A percentile compares a stretch with the other conserved stretches of the same genome.
Evolutionary conservation across 2,329 filamentous ascomycete species (phyloP).

Genomic region (Hypoxylon sp.): DNA sequence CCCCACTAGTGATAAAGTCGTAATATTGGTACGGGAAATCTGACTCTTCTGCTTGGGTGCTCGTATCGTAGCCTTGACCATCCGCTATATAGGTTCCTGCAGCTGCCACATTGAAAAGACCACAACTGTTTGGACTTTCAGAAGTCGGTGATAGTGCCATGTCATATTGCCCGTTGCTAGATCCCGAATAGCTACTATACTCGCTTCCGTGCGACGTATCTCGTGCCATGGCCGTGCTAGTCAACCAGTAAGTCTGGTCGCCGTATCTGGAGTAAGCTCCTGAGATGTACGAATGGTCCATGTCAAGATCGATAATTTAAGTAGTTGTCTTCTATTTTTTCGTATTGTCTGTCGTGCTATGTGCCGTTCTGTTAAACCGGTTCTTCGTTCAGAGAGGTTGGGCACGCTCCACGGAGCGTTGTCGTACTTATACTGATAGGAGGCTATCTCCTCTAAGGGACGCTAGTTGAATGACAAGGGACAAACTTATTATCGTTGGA

Average conservation of each 20-base stretch:
- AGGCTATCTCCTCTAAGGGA: conserved; percentile 20
- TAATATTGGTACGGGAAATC: conserved; percentile 41
- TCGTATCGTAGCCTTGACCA: conserved; percentile 20
- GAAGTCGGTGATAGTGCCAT: conserved; percentile 25
- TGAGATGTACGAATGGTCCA: conserved; percentile 34
- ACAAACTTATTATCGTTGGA: conserved; percentile 33
- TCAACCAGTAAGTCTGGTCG: conserved; percentile 36
- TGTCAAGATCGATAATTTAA: conserved; percentile 17
- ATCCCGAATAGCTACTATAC: conserved; percentile 42
- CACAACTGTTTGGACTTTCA: conserved; percentile 11
- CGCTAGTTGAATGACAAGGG: conserved; percentile 23
- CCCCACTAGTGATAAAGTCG: conserved; percentile 44
- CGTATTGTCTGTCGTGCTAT: conserved; percentile 13
- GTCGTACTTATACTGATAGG: conserved; percentile 38
- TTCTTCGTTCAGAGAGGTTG: conserved; percentile 15
- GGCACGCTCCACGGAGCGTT: conserved; percentile 24
- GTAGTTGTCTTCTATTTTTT: neutral
- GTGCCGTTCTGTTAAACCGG: conserved; percentile 35
- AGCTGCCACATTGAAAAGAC: conserved; percentile 15
- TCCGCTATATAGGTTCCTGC: conserved; percentile 17
- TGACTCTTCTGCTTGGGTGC: conserved; percentile 2
- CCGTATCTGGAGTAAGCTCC: conserved; percentile 34
- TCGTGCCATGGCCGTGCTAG: conserved; percentile 46
- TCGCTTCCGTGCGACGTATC: conserved; percentile 43
- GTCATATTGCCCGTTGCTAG: conserved; percentile 42